A percentile compares a stretch with the other conserved stretches of the same genome.
Evolutionary conservation across 352 stramenopile genomes (phyloP).

Genomic region (Phytophthora litchii): DNA sequence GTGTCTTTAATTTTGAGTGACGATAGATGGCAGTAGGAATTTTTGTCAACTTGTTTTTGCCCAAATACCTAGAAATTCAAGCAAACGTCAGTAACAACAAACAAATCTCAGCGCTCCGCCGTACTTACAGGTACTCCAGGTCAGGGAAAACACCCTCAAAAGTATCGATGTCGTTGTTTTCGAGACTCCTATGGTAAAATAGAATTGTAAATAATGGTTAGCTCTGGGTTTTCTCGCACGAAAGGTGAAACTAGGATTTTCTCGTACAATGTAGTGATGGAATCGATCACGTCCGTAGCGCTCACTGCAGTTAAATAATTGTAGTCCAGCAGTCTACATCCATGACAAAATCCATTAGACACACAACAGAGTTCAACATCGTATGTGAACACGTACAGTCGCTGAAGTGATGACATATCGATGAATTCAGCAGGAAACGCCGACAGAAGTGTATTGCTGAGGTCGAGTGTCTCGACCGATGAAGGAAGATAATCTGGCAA

Average conservation of each 20-base stretch:
- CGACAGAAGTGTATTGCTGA: constrained; percentile 6
- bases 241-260: background rate
- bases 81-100: background rate
- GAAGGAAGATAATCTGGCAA: constrained; percentile 11
- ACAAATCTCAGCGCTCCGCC: background rate
- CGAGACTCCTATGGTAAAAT: background rate
- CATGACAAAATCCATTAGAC: background rate
- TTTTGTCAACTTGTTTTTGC: constrained; percentile 44
- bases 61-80: constrained; percentile 31
- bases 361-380: background rate
- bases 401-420: constrained; percentile 12
- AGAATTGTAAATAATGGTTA: background rate
- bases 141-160: constrained; percentile 1
- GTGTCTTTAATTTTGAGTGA: constrained; percentile 37
- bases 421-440: constrained; percentile 3
- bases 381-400: constrained; percentile 1
- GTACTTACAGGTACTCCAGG: constrained; percentile 3
- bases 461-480: constrained; percentile 7
- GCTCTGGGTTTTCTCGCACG: background rate
- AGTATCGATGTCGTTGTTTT: constrained; percentile 7
- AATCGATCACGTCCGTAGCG: constrained; percentile 1
- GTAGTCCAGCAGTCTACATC: constrained; percentile 14
- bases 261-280: constrained; percentile 14
- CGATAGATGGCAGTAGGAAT: constrained; percentile 46
- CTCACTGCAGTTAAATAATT: constrained; percentile 13